Base-by-base conservation (phyloP, 768 basidiomycete species). In the Coprinopsis marcescibilis region DNA sequence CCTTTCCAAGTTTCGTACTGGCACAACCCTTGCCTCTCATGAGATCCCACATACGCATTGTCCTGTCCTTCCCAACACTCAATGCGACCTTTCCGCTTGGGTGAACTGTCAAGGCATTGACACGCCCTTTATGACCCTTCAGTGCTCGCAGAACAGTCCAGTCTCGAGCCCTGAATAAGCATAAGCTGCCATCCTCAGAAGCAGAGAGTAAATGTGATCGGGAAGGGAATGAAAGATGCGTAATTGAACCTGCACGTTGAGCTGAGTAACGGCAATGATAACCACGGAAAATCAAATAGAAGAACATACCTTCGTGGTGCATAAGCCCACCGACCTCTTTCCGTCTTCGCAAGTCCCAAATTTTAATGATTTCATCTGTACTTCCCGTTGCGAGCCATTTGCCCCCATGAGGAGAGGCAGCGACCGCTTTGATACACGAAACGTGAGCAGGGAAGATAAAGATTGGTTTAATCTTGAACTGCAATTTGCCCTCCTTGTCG, bases 381-480 rank as follows among this genome's bases (percentile, higher is more conserved):
- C 90, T 91, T 5, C 93, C 96, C 0, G 87, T 92, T 6, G 92
- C 95, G 13, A 98, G 74, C 92, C 93, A 97, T 67, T 96, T 97
- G 1, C 92, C 92, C 25, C 93, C 92, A 2, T 78, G 66, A 2
- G 92, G 92, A 0, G 88, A 88, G 0, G 89, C 87, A 2, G 92
- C 85, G 24, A 94, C 85, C 10, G 90, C 80, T 60, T 94, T 93
- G 50, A 99, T 85, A 57, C 82, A 92, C 2, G 89, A 91, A 35
- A 95, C 81, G 61, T 99, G 96, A 0, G 96, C 96, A 23, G 96
- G 94, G 67, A 99, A 99, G 52, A 92, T 89, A 66, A 99, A 99
- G 35, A 89, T 76, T 0, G 96, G 92, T 45, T 81, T 79, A 23
- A 95, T 58, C 15, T 68, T 55, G 50, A 63, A 68, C 41, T 65